A percentile compares a stretch with the other conserved stretches of the same genome.
phyloP scores from a whole-genome alignment of 2,329 filamentous ascomycete genomes.

The Talaromyces islandicus region DNA sequence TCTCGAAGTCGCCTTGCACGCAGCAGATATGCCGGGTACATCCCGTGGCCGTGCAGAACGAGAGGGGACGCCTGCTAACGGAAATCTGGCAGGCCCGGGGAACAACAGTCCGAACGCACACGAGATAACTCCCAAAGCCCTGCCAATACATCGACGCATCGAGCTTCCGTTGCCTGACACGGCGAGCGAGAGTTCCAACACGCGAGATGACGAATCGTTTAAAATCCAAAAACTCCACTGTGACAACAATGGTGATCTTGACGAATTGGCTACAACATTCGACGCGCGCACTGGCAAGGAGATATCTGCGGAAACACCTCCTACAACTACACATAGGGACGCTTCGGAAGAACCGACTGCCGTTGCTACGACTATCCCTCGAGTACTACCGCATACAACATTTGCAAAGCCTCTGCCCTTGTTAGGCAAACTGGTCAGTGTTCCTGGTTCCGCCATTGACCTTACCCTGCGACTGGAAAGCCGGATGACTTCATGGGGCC shows the following conservation, averaged over 20 bases:
- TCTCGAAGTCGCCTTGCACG: slow-evolving; percentile 23
- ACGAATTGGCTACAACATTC: slow-evolving; percentile 36
- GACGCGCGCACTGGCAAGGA: slow-evolving; percentile 37
- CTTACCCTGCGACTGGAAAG: slow-evolving; percentile 61
- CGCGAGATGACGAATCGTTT: slow-evolving; percentile 10
- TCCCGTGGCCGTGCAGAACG: slow-evolving; percentile 23
- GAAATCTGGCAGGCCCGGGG: slow-evolving; percentile 11
- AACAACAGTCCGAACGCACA: slow-evolving; percentile 14
- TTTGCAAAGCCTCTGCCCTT: slow-evolving; percentile 32
- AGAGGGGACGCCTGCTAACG: slow-evolving; percentile 20
- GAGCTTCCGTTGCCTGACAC: slow-evolving; percentile 34
- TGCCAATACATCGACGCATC: slow-evolving; percentile 30
- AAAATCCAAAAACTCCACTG: slow-evolving; percentile 9
- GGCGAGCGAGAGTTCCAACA: slow-evolving; percentile 28
- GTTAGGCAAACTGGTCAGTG: slow-evolving; percentile 62
- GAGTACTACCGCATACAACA: slow-evolving; percentile 6
- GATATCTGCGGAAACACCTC: slow-evolving; percentile 20
- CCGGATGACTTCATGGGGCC: slow-evolving; percentile 70
- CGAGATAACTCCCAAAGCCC: slow-evolving; percentile 26
- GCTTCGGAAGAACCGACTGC: slow-evolving; percentile 11
- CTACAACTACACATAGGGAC: slow-evolving; percentile 13
- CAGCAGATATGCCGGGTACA: slow-evolving; percentile 25
- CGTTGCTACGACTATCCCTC: slow-evolving; percentile 7
- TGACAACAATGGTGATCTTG: slow-evolving; percentile 17
- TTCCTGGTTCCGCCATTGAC: slow-evolving; percentile 58